These are phyloP conservation scores for Warburgia ugandensis DNA, from an alignment of 164 flowering plant genomes.

Conservation along the genomic window DNA sequence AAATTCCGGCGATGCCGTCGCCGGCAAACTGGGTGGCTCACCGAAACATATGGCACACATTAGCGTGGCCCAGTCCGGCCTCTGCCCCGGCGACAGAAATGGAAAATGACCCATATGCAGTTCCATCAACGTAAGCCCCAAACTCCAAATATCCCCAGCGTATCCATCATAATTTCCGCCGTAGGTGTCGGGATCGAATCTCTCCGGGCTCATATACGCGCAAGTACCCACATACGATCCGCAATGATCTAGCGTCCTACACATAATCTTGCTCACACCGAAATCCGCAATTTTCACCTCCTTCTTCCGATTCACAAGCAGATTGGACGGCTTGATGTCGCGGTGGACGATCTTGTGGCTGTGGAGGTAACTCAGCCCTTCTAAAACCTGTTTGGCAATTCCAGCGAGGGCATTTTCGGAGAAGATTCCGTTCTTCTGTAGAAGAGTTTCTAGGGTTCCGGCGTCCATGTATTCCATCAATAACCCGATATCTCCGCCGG, in stretches of 20 bases:
- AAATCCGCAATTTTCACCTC: conserved; percentile 78
- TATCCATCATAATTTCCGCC: conserved; percentile 56
- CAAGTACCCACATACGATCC: conserved; percentile 74
- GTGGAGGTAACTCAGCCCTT: conserved; percentile 61
- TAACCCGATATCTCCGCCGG: conserved; percentile 44
- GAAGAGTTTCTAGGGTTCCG: conserved; percentile 39
- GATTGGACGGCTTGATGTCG: conserved; percentile 70
- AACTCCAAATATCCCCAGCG: conserved; percentile 72
- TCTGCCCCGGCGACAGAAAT: conserved; percentile 45
- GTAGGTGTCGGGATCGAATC: conserved; percentile 64
- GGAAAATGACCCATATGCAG: conserved; percentile 69
- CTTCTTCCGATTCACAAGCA: conserved; percentile 37
- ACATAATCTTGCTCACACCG: conserved; percentile 71
- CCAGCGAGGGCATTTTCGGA: conserved; percentile 32
- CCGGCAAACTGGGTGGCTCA: conserved; percentile 55
- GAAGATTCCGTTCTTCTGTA: conserved; percentile 26
- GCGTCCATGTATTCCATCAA: conserved; percentile 69
- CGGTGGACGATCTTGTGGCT: conserved; percentile 60
- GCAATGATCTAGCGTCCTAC: conserved; percentile 49
- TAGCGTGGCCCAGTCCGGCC: conserved; percentile 74
- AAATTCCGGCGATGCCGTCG: conserved; percentile 42
- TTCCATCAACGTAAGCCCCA: conserved; percentile 64
- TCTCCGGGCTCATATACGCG: conserved; percentile 87
- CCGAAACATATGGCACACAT: conserved; percentile 83
- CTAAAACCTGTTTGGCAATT: conserved; percentile 46